Base-by-base conservation (phyloP, 805 yeast species). In the Lachancea cidri region DNA sequence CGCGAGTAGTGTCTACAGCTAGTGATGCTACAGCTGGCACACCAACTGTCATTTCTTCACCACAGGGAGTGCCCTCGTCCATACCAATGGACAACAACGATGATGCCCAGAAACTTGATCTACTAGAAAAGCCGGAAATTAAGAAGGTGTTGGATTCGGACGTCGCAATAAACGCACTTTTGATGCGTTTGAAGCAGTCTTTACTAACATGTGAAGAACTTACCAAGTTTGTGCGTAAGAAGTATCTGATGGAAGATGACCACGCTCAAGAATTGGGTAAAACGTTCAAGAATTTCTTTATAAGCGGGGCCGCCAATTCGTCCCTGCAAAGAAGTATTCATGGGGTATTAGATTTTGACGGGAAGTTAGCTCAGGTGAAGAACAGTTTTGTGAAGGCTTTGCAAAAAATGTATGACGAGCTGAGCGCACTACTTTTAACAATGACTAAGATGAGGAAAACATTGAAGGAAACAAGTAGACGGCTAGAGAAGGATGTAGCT, bases 151-250 rank as follows among this genome's bases (percentile, higher is more conserved):
- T 84, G 53, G 72, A 72, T 46, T 74, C 86, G n/a, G 95, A 86
- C 59, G 72, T 79, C 4, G 85, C 94, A 2, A 73, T 87, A 39
- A 93, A 84, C 45, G 72, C 86, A 0, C 68, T 91, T 15, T 68
- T 89, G 38, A 65, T 72, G 1, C 72, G 95, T 32, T 70, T 89
- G 43, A 91, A 91, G 64, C 91, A 83, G 60, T 78, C 88, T 43
- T 71, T 89, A 33, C 72, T 73, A 45, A 81, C 95, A 0, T 82
- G 94, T 49, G 96, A 88, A 54, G 98, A 93, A 57, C 81, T 87
- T 52, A 71, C 86, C 20, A 77, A 78, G 50, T 93, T 77, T 61
- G 68, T 91, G 41, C 83, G 83, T 58, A 85, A 82, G 63, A 83
- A 85, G 53, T 87, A 87, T 20, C 66, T 75, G 25, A 72, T 82